phyloP scores from a whole-genome alignment of 1,139 yeast species.

The Pichia sp. region DNA sequence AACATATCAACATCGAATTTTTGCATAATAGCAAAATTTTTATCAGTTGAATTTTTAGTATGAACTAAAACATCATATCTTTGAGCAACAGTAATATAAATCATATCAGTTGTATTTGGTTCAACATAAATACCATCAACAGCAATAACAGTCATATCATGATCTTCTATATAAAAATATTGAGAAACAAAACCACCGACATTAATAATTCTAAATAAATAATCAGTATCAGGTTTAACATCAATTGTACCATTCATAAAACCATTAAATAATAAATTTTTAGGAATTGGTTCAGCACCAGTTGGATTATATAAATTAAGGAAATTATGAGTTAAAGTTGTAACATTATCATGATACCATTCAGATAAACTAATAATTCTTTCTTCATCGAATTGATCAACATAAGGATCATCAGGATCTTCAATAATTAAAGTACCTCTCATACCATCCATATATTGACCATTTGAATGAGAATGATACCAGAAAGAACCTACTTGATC shows the following conservation, averaged over 20 bases:
- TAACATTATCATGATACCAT: constrained; percentile 72
- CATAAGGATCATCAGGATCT: constrained; percentile 41
- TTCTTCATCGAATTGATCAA: constrained; percentile 69
- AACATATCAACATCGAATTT: constrained; percentile 73
- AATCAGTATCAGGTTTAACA: constrained; percentile 76
- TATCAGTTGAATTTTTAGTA: constrained; percentile 55
- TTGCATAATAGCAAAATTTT: constrained; percentile 74
- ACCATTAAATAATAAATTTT: constrained; percentile 70
- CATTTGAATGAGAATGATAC: constrained; percentile 88
- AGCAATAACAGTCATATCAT: constrained; percentile 74
- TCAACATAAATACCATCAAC: constrained; percentile 70
- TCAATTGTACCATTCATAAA: constrained; percentile 63
- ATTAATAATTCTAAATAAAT: constrained; percentile 70
- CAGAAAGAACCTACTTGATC: constrained; percentile 85
- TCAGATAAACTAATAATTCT: constrained; percentile 62
- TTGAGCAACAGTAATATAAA: constrained; percentile 69
- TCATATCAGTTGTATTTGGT: constrained; percentile 46
- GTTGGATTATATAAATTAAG: constrained; percentile 78
- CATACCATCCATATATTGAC: constrained; percentile 90
- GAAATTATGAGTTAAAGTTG: constrained; percentile 48
- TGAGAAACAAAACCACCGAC: constrained; percentile 86
- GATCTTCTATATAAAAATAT: constrained; percentile 80
- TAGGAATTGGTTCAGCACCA: constrained; percentile 95
- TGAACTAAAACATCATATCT: constrained; percentile 66
- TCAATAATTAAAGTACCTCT: constrained; percentile 72